These are phyloP conservation scores for Botryosphaeria dothidea DNA, from an alignment of 2,329 filamentous ascomycete species.

Conservation along the genomic window DNA sequence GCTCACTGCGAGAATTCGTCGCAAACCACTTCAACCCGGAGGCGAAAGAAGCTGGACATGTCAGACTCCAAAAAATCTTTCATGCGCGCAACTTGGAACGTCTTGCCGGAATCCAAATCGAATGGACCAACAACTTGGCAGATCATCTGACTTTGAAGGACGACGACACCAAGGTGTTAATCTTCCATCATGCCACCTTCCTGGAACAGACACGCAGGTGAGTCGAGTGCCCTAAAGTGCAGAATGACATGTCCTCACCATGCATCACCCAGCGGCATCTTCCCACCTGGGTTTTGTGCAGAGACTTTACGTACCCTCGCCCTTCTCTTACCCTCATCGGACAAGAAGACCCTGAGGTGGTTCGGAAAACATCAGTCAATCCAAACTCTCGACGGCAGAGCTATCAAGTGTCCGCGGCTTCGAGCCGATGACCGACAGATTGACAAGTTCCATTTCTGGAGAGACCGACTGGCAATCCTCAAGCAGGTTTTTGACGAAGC, in stretches of 20 bases:
- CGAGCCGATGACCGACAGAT: constrained; percentile 35
- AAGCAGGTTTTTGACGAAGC: constrained; percentile 47
- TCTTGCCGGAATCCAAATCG: constrained; percentile 41
- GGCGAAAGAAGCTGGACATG: background rate
- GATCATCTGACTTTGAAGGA: constrained; percentile 45
- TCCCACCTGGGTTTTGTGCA: constrained; percentile 33
- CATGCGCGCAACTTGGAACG: constrained; percentile 24
- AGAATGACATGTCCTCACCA: background rate
- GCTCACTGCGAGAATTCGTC: background rate
- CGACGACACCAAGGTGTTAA: constrained; percentile 39
- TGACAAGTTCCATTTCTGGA: constrained; percentile 42
- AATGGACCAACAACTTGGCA: constrained; percentile 43
- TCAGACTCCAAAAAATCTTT: constrained; percentile 19
- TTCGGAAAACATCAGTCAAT: constrained; percentile 21
- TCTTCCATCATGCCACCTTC: constrained; percentile 47
- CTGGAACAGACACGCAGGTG: constrained; percentile 31
- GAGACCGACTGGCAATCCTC: constrained; percentile 44
- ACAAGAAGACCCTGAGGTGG: constrained; percentile 28
- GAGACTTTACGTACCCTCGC: constrained; percentile 42
- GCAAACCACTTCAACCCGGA: background rate
- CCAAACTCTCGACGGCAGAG: constrained; percentile 29
- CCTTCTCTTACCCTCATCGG: constrained; percentile 38
- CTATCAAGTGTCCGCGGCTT: constrained; percentile 33
- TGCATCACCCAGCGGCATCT: constrained; percentile 24
- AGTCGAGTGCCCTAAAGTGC: background rate